Evolutionary conservation across 179 eudicot genomes (phyloP).

Genomic region (Beta macrorhiza): DNA sequence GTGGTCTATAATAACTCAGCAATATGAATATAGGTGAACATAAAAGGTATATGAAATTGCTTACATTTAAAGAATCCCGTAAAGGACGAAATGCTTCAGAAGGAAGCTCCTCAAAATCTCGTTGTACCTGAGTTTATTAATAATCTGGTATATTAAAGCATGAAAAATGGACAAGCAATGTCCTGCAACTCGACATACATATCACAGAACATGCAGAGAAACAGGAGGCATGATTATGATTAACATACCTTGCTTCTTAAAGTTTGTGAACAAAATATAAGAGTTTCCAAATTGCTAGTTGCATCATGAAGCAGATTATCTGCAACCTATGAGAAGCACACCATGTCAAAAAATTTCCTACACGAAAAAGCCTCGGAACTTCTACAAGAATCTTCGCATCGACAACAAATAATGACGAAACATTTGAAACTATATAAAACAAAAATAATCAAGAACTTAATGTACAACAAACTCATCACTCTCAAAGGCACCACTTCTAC

Average conservation of each 20-base stretch:
- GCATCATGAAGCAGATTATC: constrained; percentile 95
- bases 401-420: background rate
- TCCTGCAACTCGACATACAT: background rate
- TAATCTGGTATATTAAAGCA: background rate
- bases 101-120: constrained; percentile 97
- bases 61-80: constrained; percentile 83
- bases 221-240: background rate
- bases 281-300: constrained; percentile 83
- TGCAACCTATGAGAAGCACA: constrained; percentile 56
- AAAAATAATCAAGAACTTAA: background rate
- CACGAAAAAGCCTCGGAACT: background rate
- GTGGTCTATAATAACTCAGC: background rate
- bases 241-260: constrained; percentile 87
- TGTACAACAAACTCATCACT: background rate
- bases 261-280: constrained; percentile 95
- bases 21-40: background rate
- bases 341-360: constrained; percentile 3
- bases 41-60: constrained; percentile 19
- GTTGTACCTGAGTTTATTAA: constrained; percentile 60
- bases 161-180: background rate
- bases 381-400: background rate
- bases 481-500: background rate
- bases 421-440: background rate
- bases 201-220: constrained; percentile 7
- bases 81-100: constrained; percentile 88